These are phyloP conservation scores for Sclerotinia sclerotiorum DNA, from an alignment of 2,329 filamentous ascomycete species.

Conservation along the genomic window DNA sequence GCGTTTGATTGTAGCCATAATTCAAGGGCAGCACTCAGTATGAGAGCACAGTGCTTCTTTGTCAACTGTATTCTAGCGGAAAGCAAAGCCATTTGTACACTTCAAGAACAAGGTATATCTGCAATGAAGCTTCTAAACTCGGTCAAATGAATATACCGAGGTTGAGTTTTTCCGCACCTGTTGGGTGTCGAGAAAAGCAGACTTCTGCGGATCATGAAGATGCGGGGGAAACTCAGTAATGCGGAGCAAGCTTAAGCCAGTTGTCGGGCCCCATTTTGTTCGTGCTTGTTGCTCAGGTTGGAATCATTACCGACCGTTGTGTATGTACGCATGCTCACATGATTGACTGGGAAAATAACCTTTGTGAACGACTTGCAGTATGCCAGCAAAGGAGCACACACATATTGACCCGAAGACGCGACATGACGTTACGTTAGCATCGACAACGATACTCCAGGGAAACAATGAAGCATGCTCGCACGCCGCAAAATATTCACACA, in stretches of 20 bases:
- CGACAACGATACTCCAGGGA: not conserved
- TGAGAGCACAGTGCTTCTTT: slow-evolving; percentile 8
- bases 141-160: slow-evolving; percentile 23
- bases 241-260: slow-evolving; percentile 17
- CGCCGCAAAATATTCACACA: not conserved
- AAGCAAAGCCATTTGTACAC: slow-evolving; percentile 11
- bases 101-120: not conserved
- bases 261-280: slow-evolving; percentile 2
- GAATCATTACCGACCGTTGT: not conserved
- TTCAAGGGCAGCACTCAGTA: not conserved
- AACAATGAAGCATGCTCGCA: not conserved
- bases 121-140: slow-evolving; percentile 2
- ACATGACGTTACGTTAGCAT: not conserved
- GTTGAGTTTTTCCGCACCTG: slow-evolving; percentile 22
- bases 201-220: slow-evolving; percentile 17
- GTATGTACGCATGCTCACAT: not conserved
- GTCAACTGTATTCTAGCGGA: not conserved
- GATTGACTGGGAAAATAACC: not conserved
- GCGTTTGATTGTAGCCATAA: slow-evolving; percentile 16
- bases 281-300: not conserved
- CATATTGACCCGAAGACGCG: slow-evolving; percentile 13
- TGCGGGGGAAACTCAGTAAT: slow-evolving; percentile 18
- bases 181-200: slow-evolving; percentile 20
- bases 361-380: not conserved
- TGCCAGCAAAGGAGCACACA: not conserved